Conservation (phyloP, 306 rosid genomes). For the Psophocarpus tetragonolobus region DNA sequence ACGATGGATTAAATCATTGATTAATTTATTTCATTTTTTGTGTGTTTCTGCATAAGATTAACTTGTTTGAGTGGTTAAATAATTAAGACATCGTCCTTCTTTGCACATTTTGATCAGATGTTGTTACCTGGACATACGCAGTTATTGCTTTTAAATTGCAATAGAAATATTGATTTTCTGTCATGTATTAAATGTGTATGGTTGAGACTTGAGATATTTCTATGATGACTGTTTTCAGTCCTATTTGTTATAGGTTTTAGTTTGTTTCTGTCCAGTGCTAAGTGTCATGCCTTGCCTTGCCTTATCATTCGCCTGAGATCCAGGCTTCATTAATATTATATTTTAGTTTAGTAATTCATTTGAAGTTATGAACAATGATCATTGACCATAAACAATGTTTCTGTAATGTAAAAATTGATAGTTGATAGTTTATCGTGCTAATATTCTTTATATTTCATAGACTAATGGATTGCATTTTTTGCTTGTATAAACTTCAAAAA, state of each 20-base stretch:
- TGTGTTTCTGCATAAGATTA: not conserved
- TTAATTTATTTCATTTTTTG: not conserved
- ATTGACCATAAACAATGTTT: not conserved
- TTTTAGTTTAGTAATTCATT: not conserved
- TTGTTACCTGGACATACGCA: slow-evolving; percentile 1
- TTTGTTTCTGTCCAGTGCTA: not conserved
- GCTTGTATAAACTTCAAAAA: not conserved
- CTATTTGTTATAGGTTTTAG: slow-evolving; percentile 7
- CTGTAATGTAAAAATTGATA: not conserved
- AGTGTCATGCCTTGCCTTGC: too few species aligned
- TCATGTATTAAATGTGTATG: not conserved
- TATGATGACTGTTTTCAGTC: not conserved
- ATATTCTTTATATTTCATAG: not conserved
- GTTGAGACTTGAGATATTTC: slow-evolving; percentile 21
- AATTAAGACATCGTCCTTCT: not conserved
- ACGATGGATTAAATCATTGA: not conserved
- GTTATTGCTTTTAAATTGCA: too few species aligned
- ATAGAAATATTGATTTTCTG: not conserved
- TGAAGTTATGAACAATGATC: not conserved
- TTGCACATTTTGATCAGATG: slow-evolving; percentile 11
- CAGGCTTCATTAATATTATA: not conserved
- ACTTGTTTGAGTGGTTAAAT: slow-evolving; percentile 15
- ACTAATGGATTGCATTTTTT: not conserved
- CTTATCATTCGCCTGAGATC: not conserved
- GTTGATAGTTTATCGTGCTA: not conserved